A percentile compares a stretch with the other conserved stretches of the same genome.
These are phyloP conservation scores for Microcos paniculata DNA, from an alignment of 345 rosid genomes.

Conservation along the genomic window DNA sequence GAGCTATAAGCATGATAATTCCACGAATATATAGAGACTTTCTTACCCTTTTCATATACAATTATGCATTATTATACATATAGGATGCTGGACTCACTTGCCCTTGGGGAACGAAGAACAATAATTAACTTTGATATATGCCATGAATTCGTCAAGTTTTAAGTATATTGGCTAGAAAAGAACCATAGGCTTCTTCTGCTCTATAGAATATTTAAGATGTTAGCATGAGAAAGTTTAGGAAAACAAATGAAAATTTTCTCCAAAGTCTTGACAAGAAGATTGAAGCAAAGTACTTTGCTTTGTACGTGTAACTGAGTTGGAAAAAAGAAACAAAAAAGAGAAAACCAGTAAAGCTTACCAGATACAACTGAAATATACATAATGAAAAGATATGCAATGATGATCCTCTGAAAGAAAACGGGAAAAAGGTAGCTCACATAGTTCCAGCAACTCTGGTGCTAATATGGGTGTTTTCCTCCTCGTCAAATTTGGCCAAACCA, in stretches of 20 bases:
- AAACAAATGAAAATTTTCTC: neutral
- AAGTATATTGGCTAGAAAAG: neutral
- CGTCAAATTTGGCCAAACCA: constrained; percentile 67
- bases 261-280: neutral
- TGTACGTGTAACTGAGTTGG: neutral
- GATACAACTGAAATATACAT: neutral
- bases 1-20: neutral
- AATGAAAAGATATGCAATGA: neutral
- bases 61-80: neutral
- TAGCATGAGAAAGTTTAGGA: neutral
- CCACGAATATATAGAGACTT: neutral
- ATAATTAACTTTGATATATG: neutral
- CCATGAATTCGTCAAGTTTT: neutral
- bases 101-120: neutral
- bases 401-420: neutral
- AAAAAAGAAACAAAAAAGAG: neutral
- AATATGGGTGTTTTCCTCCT: constrained; percentile 62
- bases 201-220: neutral
- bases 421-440: constrained; percentile 34
- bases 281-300: neutral
- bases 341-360: neutral
- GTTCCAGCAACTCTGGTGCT: constrained; percentile 71
- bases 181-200: neutral
- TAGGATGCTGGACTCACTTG: neutral
- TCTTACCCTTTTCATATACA: neutral